A percentile compares a stretch with the other conserved stretches of the same genome.
These are phyloP conservation scores for Diaporthe velutina DNA, from an alignment of 2,329 filamentous ascomycete genomes.

Conservation along the genomic window DNA sequence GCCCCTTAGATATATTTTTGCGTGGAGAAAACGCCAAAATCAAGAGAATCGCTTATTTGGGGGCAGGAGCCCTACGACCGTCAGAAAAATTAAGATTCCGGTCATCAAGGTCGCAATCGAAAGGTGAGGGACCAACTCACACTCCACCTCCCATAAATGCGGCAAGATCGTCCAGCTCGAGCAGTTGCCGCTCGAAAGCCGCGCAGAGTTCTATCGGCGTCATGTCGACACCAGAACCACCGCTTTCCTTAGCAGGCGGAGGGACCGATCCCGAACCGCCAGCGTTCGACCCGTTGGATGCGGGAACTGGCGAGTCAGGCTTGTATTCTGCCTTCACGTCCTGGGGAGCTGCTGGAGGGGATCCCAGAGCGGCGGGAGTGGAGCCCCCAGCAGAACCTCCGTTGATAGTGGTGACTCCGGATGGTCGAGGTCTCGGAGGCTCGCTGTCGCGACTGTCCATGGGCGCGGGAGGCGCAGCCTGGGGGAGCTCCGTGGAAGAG, in stretches of 20 bases:
- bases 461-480: conserved; percentile 34
- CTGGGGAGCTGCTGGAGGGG: conserved; percentile 49
- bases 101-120: conserved; percentile 29
- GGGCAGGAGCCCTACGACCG: conserved; percentile 37
- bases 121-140: conserved; percentile 48
- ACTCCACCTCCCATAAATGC: conserved; percentile 75
- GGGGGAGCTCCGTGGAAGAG: conserved; percentile 45
- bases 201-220: conserved; percentile 69
- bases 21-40: conserved; percentile 21
- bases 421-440: conserved; percentile 63
- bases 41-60: conserved; percentile 32
- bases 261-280: conserved; percentile 39
- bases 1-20: conserved; percentile 12
- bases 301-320: conserved; percentile 50
- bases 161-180: conserved; percentile 72
- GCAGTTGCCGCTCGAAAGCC: conserved; percentile 70
- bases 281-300: conserved; percentile 44
- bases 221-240: conserved; percentile 60
- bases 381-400: conserved; percentile 64
- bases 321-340: conserved; percentile 43
- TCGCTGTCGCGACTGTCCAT: conserved; percentile 64
- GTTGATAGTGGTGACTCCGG: conserved; percentile 71
- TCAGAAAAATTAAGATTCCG: conserved; percentile 34
- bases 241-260: conserved; percentile 35
- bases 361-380: conserved; percentile 59